Percentiles rank a stretch among this genome's conserved stretches.
These are phyloP conservation scores for Paecilomyces dactylethromorphus DNA, from an alignment of 2,329 filamentous ascomycete species.

Conservation along the genomic window DNA sequence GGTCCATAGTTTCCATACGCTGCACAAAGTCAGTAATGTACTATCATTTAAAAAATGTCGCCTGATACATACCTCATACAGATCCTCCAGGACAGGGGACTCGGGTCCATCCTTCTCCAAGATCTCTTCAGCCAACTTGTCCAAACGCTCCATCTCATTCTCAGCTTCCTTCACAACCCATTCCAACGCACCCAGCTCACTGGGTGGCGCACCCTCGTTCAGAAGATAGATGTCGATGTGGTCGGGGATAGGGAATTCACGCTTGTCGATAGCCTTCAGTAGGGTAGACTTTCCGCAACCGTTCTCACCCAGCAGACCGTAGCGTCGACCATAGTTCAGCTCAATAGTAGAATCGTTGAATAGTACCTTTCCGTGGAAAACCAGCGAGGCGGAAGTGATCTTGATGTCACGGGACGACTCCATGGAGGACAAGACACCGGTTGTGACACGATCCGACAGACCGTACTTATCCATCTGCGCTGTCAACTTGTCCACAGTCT, in stretches of 20 bases:
- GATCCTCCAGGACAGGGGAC: constrained; percentile 78
- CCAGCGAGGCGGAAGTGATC: constrained; percentile 85
- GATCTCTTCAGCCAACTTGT: constrained; percentile 78
- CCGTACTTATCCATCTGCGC: constrained; percentile 95
- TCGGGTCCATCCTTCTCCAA: constrained; percentile 91
- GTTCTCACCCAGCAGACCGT: constrained; percentile 96
- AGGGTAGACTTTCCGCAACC: constrained; percentile 98
- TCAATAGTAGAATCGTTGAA: constrained; percentile 92
- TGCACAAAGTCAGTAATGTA: constrained; percentile 34
- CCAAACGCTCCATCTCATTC: constrained; percentile 83
- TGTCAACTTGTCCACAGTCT: constrained; percentile 78
- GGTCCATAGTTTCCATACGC: constrained; percentile 99
- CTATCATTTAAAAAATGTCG: background rate
- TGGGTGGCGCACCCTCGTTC: constrained; percentile 90
- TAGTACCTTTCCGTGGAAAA: constrained; percentile 96
- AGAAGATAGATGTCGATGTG: constrained; percentile 97
- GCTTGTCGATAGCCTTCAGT: constrained; percentile 84
- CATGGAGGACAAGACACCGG: constrained; percentile 86
- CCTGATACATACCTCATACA: constrained; percentile 72
- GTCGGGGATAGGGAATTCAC: constrained; percentile 92
- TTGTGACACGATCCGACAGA: constrained; percentile 95
- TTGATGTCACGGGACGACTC: constrained; percentile 87
- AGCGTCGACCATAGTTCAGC: constrained; percentile 84
- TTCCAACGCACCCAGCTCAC: constrained; percentile 82
- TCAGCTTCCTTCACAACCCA: constrained; percentile 97